These are phyloP conservation scores for Maudiozyma humilis DNA, from an alignment of 1,139 yeast species.

Conservation along the genomic window DNA sequence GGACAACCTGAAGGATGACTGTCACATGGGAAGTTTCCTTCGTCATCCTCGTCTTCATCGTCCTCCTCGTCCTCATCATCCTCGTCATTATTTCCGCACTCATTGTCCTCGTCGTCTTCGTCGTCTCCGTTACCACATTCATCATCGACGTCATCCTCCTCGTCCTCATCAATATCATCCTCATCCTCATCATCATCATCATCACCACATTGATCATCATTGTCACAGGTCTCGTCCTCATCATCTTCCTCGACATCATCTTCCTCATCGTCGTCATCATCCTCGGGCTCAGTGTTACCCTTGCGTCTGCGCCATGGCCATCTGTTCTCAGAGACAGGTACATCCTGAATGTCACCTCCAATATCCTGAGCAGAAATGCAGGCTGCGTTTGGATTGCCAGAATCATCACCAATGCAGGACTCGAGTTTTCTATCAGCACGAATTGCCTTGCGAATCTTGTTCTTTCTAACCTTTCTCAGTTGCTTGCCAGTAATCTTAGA, in stretches of 20 bases:
- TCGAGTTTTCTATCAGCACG: background rate
- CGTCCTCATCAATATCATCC: background rate
- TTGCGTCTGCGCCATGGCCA: background rate
- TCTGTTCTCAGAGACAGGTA: background rate
- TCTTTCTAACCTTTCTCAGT: background rate
- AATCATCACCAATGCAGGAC: background rate
- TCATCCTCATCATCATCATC: constrained; percentile 1
- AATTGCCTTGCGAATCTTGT: background rate
- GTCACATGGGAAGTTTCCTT: background rate
- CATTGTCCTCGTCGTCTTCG: background rate
- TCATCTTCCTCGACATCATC: constrained; percentile 1
- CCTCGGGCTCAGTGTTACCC: background rate
- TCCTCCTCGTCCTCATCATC: constrained; percentile 1
- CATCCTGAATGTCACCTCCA: background rate
- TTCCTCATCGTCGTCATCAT: constrained; percentile 3
- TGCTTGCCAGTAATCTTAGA: background rate
- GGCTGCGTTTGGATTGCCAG: background rate
- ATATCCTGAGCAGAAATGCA: background rate
- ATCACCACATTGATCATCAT: constrained; percentile 1
- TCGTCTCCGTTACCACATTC: background rate
- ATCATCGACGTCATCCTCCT: background rate
- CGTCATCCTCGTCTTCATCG: constrained; percentile 2
- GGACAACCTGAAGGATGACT: background rate
- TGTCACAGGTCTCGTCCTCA: constrained; percentile 8
- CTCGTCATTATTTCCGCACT: constrained; percentile 1